phyloP scores from a whole-genome alignment of 106 monocot genomes.

The Vanilla planifolia region DNA sequence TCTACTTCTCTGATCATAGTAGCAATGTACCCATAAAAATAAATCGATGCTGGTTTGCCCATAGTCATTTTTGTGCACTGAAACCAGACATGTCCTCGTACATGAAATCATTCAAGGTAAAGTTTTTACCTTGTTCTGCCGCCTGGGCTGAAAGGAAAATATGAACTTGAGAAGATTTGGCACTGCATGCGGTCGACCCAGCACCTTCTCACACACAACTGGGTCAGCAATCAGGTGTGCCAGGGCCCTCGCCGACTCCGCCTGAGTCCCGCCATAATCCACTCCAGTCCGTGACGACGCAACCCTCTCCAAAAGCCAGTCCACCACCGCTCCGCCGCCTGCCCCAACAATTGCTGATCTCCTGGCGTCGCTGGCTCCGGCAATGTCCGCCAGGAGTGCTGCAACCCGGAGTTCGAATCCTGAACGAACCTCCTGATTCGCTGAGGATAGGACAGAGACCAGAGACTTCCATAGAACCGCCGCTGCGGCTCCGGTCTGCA shows the following conservation, averaged over 20 bases:
- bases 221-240: constrained; percentile 72
- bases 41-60: too few relatives aligned
- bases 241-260: constrained; percentile 91
- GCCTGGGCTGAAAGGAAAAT: constrained; percentile 83
- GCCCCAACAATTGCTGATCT: constrained; percentile 72
- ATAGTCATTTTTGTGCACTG: too few relatives aligned
- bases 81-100: too few relatives aligned
- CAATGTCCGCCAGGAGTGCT: constrained; percentile 77
- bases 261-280: constrained; percentile 50
- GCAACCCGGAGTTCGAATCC: constrained; percentile 94
- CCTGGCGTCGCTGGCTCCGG: constrained; percentile 63
- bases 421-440: constrained; percentile 82
- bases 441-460: constrained; percentile 70
- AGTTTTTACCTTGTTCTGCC: constrained; percentile 43
- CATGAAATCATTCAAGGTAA: neutral
- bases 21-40: too few relatives aligned
- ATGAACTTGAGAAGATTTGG: constrained; percentile 79
- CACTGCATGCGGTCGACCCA: constrained; percentile 72
- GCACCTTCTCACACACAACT: constrained; percentile 44
- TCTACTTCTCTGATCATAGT: too few relatives aligned
- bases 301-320: constrained; percentile 88
- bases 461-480: constrained; percentile 74
- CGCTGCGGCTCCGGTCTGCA: constrained; percentile 63
- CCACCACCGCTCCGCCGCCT: constrained; percentile 82
- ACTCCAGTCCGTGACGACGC: constrained; percentile 23